Conservation (phyloP, 2,329 filamentous ascomycete species). For the Hawksworthiomyces lignivorus region DNA sequence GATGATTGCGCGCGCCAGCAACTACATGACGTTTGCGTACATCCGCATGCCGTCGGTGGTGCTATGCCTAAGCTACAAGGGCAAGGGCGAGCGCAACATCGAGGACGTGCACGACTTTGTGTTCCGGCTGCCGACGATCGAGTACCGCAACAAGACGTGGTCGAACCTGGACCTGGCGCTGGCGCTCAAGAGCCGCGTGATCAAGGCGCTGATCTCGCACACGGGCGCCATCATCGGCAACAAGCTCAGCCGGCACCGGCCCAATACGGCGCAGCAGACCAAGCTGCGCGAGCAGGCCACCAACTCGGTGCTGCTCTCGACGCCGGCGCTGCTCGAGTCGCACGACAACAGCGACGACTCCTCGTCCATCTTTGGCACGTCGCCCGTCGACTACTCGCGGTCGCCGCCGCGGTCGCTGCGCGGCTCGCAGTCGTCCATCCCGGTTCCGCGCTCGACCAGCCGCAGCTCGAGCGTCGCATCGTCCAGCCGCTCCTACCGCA, state of each 20-base stretch:
- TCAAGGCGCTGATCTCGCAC: slow-evolving; percentile 88
- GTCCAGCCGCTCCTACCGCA: slow-evolving; percentile 34
- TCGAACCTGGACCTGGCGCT: slow-evolving; percentile 92
- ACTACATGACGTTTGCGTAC: slow-evolving; percentile 95
- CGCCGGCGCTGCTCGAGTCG: slow-evolving; percentile 30
- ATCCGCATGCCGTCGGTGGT: slow-evolving; percentile 94
- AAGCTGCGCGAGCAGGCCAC: slow-evolving; percentile 79
- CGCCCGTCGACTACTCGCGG: slow-evolving; percentile 50
- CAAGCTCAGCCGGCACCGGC: slow-evolving; percentile 86
- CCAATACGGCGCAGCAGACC: slow-evolving; percentile 69
- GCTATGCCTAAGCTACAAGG: slow-evolving; percentile 92
- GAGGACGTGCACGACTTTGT: slow-evolving; percentile 98
- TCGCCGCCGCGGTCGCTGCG: slow-evolving; percentile 48
- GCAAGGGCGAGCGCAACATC: slow-evolving; percentile 88
- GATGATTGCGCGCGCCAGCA: slow-evolving; percentile 92
- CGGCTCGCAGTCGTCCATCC: slow-evolving; percentile 41
- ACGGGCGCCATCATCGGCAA: slow-evolving; percentile 95
- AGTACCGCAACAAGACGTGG: slow-evolving; percentile 99
- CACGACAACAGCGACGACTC: slow-evolving; percentile 46
- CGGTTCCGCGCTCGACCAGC: slow-evolving; percentile 36
- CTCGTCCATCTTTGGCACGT: slow-evolving; percentile 44
- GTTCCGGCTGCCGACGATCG: slow-evolving; percentile 86
- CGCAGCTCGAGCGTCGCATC: slow-evolving; percentile 46
- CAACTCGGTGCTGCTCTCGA: slow-evolving; percentile 57
- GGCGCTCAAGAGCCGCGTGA: slow-evolving; percentile 87